Evolutionary conservation across 2,329 filamentous ascomycete genomes (phyloP), one percentile per base, ranked within the genome.

Genomic region (Colletotrichum siamense): DNA sequence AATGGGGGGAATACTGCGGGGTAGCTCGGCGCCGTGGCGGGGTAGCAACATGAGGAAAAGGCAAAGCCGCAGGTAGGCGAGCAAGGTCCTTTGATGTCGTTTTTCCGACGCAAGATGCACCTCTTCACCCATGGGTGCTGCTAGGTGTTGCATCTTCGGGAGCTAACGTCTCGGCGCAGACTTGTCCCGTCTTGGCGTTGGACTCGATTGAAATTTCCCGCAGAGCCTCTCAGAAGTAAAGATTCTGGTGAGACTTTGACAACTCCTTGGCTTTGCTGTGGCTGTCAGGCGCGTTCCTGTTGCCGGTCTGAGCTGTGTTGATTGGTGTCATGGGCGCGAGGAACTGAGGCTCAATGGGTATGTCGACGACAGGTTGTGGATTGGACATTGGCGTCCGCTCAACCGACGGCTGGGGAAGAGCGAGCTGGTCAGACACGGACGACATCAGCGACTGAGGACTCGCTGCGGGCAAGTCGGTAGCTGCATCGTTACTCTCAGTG

Each of bases 21-120:
- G 73, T 73, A 72, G 70, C 64, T 65, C 73, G 64, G 70, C 13
- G 39, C 70, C 73, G 73, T 62, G 49, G 73, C 64, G 69, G 73
- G 64, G 70, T 16, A 64, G 16, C 8, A 24, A 8, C 18, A 52
- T 52, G 44, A 49, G 44, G 26, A 24, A 28, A 32, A 30, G 49
- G 24, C 69, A 76, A 76, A 76, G 73, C 73, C 73, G 73, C 64
- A 13, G 18, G 64, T 76, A 76, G 22, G 73, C 73, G 73, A 55
- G 2, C 8, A 24, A 26, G 44, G n/a, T 22, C n/a, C 6, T 52
- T 22, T 22, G 44, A 22, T 52, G 26, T 15, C n/a, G 18, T 28
- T n/a, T 68, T 69, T 69, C 22, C 52, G 55, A 18, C 12, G 12
- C 28, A n/a, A 32, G 13, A 16, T n/a, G 13, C 32, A 44, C 62